These are phyloP conservation scores for Talaromyces trachyspermus DNA, from an alignment of 495 filamentous ascomycete genomes.

Conservation along the genomic window DNA sequence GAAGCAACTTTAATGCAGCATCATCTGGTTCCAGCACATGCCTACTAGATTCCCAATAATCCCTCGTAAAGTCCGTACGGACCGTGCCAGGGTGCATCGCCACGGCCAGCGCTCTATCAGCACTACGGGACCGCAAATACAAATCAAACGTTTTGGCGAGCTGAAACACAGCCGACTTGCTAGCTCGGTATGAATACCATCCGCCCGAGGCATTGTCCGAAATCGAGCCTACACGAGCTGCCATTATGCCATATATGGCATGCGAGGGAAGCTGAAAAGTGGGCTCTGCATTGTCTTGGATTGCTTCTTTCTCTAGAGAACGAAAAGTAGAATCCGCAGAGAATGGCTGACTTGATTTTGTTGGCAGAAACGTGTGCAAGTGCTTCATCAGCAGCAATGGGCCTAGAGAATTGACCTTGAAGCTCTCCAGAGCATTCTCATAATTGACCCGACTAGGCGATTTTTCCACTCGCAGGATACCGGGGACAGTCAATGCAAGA, in stretches of 20 bases:
- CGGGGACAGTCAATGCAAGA: constrained; percentile 63
- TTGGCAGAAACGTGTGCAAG: constrained; percentile 60
- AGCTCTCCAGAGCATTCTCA: constrained; percentile 49
- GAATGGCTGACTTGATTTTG: constrained; percentile 27
- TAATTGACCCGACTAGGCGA: constrained; percentile 55
- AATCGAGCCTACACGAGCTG: constrained; percentile 69
- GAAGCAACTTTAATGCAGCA: constrained; percentile 52
- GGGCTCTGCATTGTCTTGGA: neutral
- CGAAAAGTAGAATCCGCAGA: neutral
- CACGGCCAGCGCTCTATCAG: constrained; percentile 54
- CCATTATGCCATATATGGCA: constrained; percentile 62
- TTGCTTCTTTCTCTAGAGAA: neutral
- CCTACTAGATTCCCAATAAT: constrained; percentile 59
- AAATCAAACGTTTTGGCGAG: constrained; percentile 66
- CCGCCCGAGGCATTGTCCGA: constrained; percentile 63
- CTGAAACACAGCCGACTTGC: constrained; percentile 65
- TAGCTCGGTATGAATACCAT: constrained; percentile 70
- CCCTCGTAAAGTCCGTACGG: constrained; percentile 62
- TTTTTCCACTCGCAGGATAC: constrained; percentile 69
- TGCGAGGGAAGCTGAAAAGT: constrained; percentile 24
- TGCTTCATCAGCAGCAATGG: constrained; percentile 71
- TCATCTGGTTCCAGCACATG: constrained; percentile 54
- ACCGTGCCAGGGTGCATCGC: constrained; percentile 81
- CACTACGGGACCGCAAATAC: constrained; percentile 47
- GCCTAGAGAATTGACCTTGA: constrained; percentile 64